Evolutionary conservation across 352 stramenopile species (phyloP), one percentile per base, ranked within the genome.

Genomic region (Aphanomyces astaci): DNA sequence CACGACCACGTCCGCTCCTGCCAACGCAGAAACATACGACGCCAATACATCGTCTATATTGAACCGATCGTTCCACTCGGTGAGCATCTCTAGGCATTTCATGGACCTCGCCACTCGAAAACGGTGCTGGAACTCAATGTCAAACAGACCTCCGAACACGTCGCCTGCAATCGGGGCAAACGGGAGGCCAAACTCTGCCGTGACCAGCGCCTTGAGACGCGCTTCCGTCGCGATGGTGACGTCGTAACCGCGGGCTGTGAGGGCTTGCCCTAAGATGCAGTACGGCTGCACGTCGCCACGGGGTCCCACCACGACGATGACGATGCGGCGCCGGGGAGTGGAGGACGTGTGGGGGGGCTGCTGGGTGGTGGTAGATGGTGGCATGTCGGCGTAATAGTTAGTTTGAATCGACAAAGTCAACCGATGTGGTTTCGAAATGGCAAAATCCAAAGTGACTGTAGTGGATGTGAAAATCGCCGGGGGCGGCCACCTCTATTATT

Each of bases 141-240:
- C 36, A 55, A 55, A 64, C 7, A 64, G 28, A 13, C 36, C 36
- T 10, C 56, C 56, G 36, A 13, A 54, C 4, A 53, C 36, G 36
- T 64, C 56, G 0, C 56, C 4, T 31, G 56, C 56, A 53, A 64
- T 64, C n/a, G 19, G 22, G n/a, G 1, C n/a, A 64, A 54, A 64
- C 0, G 56, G 28, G 10, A 64, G 43, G 1, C 28, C 28, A 53
- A 64, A 64, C 24, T 64, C 56, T 9, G 25, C 22, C 13, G 43
- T 31, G 19, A 64, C 56, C 0, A 64, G 4, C 4, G 22, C 4
- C 55, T 64, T 19, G 28, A 64, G 56, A n/a, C 56, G 56, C 33
- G 57, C 36, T 32, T 64, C 56, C 1, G 56, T 64, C 3, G 56
- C 56, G 22, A 64, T 64, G 11, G 56, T 33, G 19, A 64, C 56